Percentiles rank a stretch among this genome's conserved stretches.
phyloP scores from a whole-genome alignment of 257 asterid genomes.

The Parsonsia alboflavescens region DNA sequence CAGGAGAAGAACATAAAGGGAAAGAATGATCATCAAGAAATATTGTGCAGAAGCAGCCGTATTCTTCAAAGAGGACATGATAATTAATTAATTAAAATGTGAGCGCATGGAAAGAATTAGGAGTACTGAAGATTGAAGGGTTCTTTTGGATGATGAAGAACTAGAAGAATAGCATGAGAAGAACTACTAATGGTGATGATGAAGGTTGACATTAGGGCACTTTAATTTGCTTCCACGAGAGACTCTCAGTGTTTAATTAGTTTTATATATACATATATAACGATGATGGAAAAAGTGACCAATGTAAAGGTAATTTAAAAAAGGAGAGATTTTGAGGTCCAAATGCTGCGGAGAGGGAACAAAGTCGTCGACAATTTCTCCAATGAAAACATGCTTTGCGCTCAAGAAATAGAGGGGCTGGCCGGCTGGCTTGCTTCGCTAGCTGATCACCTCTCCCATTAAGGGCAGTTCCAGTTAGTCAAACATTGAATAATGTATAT shows the following conservation, averaged over 20 bases:
- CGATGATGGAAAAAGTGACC: background rate
- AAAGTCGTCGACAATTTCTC: conserved; percentile 27
- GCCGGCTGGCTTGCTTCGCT: no score
- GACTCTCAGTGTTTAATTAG: conserved; percentile 5
- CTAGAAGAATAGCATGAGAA: conserved; percentile 15
- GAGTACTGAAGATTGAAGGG: no score
- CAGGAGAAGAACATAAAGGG: conserved; percentile 8
- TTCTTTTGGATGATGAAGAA: conserved; percentile 3
- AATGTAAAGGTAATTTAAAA: background rate
- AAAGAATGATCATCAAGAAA: conserved; percentile 18
- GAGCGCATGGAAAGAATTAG: conserved; percentile 16
- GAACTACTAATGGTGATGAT: background rate
- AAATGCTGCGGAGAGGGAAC: conserved; percentile 31
- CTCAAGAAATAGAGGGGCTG: conserved; percentile 24
- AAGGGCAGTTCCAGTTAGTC: conserved; percentile 20
- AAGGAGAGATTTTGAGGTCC: conserved; percentile 21
- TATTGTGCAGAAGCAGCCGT: background rate
- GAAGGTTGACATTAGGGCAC: conserved; percentile 23
- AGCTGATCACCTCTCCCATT: background rate
- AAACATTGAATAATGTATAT: conserved; percentile 14
- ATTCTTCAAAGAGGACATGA: conserved; percentile 17
- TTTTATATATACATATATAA: background rate
- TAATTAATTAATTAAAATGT: conserved; percentile 5
- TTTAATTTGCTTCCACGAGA: conserved; percentile 21
- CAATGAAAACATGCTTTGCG: conserved; percentile 33